These are phyloP conservation scores for Aspergillus fijiensis DNA, from an alignment of 2,329 filamentous ascomycete genomes.

Conservation along the genomic window DNA sequence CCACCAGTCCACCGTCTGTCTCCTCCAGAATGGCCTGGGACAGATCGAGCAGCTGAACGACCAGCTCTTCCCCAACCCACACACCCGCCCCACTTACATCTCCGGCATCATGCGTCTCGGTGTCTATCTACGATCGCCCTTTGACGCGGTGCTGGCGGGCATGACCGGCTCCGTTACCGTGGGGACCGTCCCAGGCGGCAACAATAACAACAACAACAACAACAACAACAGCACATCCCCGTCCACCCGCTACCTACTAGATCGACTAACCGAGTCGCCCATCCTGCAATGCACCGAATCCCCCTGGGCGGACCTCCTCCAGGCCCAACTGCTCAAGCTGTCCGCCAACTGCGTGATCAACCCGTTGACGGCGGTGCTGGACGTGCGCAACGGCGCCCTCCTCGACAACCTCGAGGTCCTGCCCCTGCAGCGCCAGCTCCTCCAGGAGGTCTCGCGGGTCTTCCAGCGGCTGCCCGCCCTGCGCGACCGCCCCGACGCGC, in stretches of 20 bases:
- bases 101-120: constrained; percentile 9
- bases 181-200: background rate
- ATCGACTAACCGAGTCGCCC: background rate
- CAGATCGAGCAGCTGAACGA: constrained; percentile 5
- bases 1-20: constrained; percentile 5
- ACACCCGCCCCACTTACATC: background rate
- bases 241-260: background rate
- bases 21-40: constrained; percentile 6
- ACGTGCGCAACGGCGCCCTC: constrained; percentile 1
- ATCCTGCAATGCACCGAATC: background rate
- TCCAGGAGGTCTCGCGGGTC: constrained; percentile 4
- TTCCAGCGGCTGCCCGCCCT: constrained; percentile 1
- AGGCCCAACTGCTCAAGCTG: constrained; percentile 6
- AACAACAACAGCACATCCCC: no score
- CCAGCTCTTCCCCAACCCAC: constrained; percentile 2
- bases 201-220: background rate
- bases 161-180: constrained; percentile 1
- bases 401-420: background rate
- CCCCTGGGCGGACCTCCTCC: background rate
- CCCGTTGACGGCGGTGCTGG: constrained; percentile 6
- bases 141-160: constrained; percentile 1
- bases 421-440: background rate
- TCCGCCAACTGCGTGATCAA: constrained; percentile 7
- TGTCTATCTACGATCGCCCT: constrained; percentile 1
- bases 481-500: background rate